phyloP scores from a whole-genome alignment of 106 monocot species.

The Hemerocallis citrina region DNA sequence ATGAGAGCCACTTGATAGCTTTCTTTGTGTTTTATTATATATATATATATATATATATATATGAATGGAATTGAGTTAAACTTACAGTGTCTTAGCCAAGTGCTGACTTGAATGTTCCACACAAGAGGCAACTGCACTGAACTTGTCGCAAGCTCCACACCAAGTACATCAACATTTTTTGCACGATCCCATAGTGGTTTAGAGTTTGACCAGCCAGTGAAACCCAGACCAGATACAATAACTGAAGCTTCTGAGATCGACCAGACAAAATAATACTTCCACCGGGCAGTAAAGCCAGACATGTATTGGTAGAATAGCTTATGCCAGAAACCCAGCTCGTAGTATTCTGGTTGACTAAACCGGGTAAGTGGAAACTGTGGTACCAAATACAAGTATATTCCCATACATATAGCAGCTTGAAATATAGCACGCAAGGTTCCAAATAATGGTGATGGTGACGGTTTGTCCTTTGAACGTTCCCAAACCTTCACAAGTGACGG shows the following conservation, averaged over 20 bases:
- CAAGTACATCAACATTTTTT: conserved; percentile 97
- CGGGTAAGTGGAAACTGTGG: conserved; percentile 74
- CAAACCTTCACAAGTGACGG: conserved; percentile 48
- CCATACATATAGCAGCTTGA: conserved; percentile 94
- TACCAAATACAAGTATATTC: conserved; percentile 75
- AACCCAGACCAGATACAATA: conserved; percentile 85
- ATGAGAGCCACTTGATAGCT: too few species aligned
- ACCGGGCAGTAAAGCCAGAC: conserved; percentile 93
- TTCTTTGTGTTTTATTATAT: too few species aligned
- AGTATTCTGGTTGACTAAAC: conserved; percentile 67
- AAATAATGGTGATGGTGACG: conserved; percentile 43
- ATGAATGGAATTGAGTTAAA: too few species aligned
- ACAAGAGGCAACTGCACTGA: conserved; percentile 82
- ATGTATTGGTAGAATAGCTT: conserved; percentile 81
- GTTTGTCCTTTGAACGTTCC: conserved; percentile 30
- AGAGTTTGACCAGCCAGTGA: conserved; percentile 77
- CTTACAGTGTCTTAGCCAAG: conserved; percentile 97
- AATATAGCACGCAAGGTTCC: conserved; percentile 75
- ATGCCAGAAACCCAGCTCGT: conserved; percentile 88
- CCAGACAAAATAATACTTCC: conserved; percentile 99
- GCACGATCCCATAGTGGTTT: conserved; percentile 89
- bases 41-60: too few species aligned
- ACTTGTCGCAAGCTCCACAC: conserved; percentile 91
- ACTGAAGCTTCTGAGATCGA: conserved; percentile 92
- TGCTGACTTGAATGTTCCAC: conserved; percentile 99